Evolutionary conservation across 805 yeast genomes (phyloP), one percentile per base, ranked within the genome.

Genomic region (Kodamaea fukazawae): DNA sequence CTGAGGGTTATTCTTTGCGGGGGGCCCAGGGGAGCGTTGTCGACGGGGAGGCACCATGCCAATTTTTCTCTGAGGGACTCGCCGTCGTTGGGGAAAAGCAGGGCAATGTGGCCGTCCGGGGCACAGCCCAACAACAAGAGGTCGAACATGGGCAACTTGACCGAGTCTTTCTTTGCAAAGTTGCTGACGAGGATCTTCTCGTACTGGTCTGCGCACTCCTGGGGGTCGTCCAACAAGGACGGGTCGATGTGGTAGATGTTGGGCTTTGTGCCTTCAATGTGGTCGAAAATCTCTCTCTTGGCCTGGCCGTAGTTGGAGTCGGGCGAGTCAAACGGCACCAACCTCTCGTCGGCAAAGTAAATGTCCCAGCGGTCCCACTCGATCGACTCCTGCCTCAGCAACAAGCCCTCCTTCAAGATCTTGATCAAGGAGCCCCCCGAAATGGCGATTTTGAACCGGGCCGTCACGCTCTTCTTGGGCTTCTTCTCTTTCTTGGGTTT

Each of bases 81-180:
- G 27, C 73, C 73, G 55, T 86, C 93, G 58, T 84, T 83, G 15
- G 99, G 99, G 71, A 91, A 91, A 41, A 91, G 75, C n/a, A 96
- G 88, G 38, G 96, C 96, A 56, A 88, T 86, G 62, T 91, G 99
- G 15, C 99, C 99, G 62, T 91, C 99, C 2, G 98, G 98, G 1
- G 99, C 99, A 71, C 98, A 91, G 17, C 99, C 99, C 43, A 93
- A 72, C 49, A 93, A 70, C 46, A 93, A 76, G 39, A 93, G 67
- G 62, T 93, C 98, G 66, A 93, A 91, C 79, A 87, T 81, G 44
- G 99, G 99, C 46, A 91, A 74, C 65, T 90, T 89, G 41, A 93
- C 99, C 12, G 96, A 83, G 63, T 93, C 98, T 60, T 95, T 91
- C 39, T 86, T 89, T 8, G 99, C 99, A 68, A 93, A 93, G 39